Evolutionary conservation across 2,329 filamentous ascomycete genomes (phyloP).

Genomic region (Tolypocladium endophyticum): DNA sequence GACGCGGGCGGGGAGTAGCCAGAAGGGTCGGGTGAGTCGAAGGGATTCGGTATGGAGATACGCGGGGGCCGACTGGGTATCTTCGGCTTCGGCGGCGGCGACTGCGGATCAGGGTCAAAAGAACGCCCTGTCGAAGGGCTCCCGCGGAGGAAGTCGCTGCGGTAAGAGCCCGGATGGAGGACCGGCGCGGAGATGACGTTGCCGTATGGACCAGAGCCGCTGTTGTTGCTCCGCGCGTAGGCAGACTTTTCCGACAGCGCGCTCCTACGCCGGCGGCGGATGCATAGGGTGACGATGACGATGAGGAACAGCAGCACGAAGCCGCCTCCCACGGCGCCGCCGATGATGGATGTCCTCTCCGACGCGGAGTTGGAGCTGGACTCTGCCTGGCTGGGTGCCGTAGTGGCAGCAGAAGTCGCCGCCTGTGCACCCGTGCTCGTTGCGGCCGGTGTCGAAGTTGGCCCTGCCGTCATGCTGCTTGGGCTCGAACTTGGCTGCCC

Average conservation of each 20-base stretch:
- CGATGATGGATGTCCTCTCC: slow-evolving; percentile 29
- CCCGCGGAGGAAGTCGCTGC: slow-evolving; percentile 45
- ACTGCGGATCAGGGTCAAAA: neutral
- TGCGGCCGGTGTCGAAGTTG: slow-evolving; percentile 10
- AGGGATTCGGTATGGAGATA: slow-evolving; percentile 24
- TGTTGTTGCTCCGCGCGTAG: slow-evolving; percentile 6
- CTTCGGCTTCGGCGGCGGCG: slow-evolving; percentile 2
- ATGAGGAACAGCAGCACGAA: slow-evolving; percentile 28
- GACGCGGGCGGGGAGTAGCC: slow-evolving; percentile 8
- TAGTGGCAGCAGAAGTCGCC: slow-evolving; percentile 4
- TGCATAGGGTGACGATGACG: slow-evolving; percentile 28
- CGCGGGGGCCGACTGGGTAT: slow-evolving; percentile 4
- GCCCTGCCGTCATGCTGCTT: slow-evolving; percentile 10
- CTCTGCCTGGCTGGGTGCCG: slow-evolving; percentile 4
- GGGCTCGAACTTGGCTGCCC: slow-evolving; percentile 7
- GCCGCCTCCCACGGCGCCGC: slow-evolving; percentile 36
- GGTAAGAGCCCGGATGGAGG: slow-evolving; percentile 28
- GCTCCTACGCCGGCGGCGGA: slow-evolving; percentile 18
- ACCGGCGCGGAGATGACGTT: slow-evolving; percentile 50
- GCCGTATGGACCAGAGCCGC: slow-evolving; percentile 12
- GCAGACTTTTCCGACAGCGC: slow-evolving; percentile 8
- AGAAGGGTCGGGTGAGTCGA: slow-evolving; percentile 21
- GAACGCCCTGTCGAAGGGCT: slow-evolving; percentile 9
- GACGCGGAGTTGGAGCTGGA: slow-evolving; percentile 12
- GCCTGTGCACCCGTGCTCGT: slow-evolving; percentile 13